Conservation (phyloP, 306 rosid genomes). For the Trifolium repens region DNA sequence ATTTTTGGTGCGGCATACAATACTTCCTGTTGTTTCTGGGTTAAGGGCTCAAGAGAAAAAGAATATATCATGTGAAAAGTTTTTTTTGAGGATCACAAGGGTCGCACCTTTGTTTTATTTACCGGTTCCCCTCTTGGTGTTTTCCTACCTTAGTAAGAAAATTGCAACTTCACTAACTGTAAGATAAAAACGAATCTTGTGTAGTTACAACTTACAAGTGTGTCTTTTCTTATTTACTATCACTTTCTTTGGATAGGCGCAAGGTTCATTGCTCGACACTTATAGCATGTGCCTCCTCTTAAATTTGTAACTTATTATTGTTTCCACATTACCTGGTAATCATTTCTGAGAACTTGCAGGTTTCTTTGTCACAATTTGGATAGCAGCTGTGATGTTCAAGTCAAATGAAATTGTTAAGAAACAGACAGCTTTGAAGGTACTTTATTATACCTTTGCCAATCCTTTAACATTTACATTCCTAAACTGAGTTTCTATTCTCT, state of each 20-base stretch:
- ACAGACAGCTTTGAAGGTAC: conserved; percentile 95
- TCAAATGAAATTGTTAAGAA: conserved; percentile 86
- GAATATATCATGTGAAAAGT: conserved; percentile 4
- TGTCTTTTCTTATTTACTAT: conserved; percentile 1
- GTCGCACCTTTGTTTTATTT: conserved; percentile 1
- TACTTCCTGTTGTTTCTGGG: neutral
- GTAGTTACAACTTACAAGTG: conserved; percentile 27
- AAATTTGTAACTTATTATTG: conserved; percentile 2
- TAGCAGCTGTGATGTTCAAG: conserved; percentile 90
- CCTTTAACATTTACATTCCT: conserved; percentile 34
- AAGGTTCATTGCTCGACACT: conserved; percentile 13
- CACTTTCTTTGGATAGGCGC: neutral
- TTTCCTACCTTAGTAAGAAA: conserved; percentile 7
- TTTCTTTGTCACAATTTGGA: conserved; percentile 84
- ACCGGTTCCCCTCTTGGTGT: neutral
- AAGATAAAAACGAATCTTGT: neutral
- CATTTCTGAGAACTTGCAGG: conserved; percentile 62
- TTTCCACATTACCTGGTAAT: conserved; percentile 8
- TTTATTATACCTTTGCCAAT: conserved; percentile 7
- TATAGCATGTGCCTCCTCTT: conserved; percentile 22
- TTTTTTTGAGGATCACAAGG: conserved; percentile 8
- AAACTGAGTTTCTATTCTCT: conserved; percentile 12
- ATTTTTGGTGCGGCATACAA: neutral
- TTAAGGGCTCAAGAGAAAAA: neutral
- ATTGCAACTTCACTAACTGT: conserved; percentile 6